Conservation (phyloP, 164 flowering plant genomes). For the Tinospora cordifolia region DNA sequence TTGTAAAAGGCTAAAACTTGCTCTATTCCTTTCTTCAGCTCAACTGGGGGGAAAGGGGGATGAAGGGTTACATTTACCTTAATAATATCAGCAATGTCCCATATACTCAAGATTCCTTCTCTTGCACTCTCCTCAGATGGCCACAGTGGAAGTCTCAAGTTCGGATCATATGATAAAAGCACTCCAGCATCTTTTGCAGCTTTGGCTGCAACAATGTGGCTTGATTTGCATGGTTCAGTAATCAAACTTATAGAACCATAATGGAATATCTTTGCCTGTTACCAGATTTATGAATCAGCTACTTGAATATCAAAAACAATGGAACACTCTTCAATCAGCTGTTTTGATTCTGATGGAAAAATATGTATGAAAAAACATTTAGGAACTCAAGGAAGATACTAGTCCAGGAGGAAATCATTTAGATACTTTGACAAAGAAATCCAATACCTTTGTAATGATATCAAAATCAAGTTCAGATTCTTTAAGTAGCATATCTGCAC, state of each 20-base stretch:
- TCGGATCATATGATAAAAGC: slow-evolving; percentile 89
- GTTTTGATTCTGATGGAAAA: background rate
- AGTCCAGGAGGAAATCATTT: background rate
- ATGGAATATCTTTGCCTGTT: slow-evolving; percentile 88
- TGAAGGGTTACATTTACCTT: slow-evolving; percentile 40
- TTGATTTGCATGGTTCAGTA: slow-evolving; percentile 93
- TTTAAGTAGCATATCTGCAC: slow-evolving; percentile 95
- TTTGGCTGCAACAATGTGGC: slow-evolving; percentile 80
- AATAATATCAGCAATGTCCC: slow-evolving; percentile 87
- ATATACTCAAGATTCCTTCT: slow-evolving; percentile 89
- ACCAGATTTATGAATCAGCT: slow-evolving; percentile 4
- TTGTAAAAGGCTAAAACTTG: background rate
- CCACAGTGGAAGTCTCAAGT: slow-evolving; percentile 94
- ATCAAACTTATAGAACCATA: slow-evolving; percentile 95
- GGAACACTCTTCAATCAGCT: background rate
- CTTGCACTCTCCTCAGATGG: slow-evolving; percentile 86
- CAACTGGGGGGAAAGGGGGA: background rate
- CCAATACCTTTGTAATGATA: slow-evolving; percentile 60
- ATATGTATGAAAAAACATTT: background rate
- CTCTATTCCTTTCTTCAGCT: background rate
- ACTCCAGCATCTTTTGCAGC: slow-evolving; percentile 93
- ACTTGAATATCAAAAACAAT: background rate
- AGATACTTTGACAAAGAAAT: background rate
- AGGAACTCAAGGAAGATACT: background rate
- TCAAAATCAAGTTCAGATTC: slow-evolving; percentile 77